phyloP scores from a whole-genome alignment of 2,329 filamentous ascomycete species.

The Calonectria pseudoturangicola region DNA sequence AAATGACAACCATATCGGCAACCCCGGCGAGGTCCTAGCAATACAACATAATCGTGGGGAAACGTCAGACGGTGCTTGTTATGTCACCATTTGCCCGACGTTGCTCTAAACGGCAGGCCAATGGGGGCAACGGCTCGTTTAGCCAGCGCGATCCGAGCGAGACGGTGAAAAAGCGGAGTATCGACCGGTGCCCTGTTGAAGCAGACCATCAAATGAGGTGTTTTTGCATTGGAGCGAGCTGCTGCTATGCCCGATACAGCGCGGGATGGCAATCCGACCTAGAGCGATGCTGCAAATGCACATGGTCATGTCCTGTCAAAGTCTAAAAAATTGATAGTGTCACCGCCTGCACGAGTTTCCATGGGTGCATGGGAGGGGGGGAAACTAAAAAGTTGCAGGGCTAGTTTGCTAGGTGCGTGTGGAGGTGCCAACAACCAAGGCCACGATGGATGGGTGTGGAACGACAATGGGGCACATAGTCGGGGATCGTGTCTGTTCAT shows the following conservation, averaged over 20 bases:
- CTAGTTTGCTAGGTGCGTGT: slow-evolving; percentile 33
- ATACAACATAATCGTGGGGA: not conserved
- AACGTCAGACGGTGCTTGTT: slow-evolving; percentile 21
- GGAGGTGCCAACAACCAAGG: slow-evolving; percentile 22
- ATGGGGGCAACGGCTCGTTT: slow-evolving; percentile 8
- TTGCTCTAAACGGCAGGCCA: slow-evolving; percentile 14
- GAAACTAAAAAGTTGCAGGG: slow-evolving; percentile 32
- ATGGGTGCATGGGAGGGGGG: slow-evolving; percentile 3
- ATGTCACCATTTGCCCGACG: slow-evolving; percentile 22
- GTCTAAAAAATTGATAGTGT: slow-evolving; percentile 35
- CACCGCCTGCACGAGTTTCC: slow-evolving; percentile 33
- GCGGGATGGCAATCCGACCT: slow-evolving; percentile 1
- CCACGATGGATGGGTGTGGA: slow-evolving; percentile 36
- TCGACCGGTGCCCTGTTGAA: not conserved
- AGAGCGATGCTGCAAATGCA: slow-evolving; percentile 23
- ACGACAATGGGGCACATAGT: slow-evolving; percentile 35
- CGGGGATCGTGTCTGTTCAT: slow-evolving; percentile 31
- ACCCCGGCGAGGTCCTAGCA: slow-evolving; percentile 22
- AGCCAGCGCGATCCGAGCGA: slow-evolving; percentile 1
- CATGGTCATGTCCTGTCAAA: slow-evolving; percentile 17
- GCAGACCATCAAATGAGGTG: slow-evolving; percentile 18
- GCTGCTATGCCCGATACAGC: slow-evolving; percentile 20
- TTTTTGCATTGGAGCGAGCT: slow-evolving; percentile 5
- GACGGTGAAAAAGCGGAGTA: slow-evolving; percentile 26
- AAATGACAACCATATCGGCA: slow-evolving; percentile 13